Conservation (phyloP, 257 asterid species). For the Misopates orontium region DNA sequence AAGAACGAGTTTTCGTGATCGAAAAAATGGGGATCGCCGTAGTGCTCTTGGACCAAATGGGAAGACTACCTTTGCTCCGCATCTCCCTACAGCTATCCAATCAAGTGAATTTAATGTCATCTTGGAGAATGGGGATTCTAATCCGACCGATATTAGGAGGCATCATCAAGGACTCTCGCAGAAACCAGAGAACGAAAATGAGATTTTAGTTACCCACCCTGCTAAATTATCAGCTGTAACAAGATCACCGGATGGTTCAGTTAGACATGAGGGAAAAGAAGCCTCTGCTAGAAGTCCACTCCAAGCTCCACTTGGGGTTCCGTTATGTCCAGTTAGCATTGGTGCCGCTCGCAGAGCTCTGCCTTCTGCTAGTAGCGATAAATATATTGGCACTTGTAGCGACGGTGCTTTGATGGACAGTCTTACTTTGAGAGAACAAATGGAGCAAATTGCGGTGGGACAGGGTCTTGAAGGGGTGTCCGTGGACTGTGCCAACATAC, state of each 20-base stretch:
- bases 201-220: conserved; percentile 22
- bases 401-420: conserved; percentile 67
- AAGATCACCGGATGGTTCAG: conserved; percentile 44
- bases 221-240: conserved; percentile 36
- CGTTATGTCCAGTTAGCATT: conserved; percentile 59
- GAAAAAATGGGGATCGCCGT: conserved; percentile 44
- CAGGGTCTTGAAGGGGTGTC: conserved; percentile 93
- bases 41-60: conserved; percentile 52
- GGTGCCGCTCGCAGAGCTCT: conserved; percentile 62
- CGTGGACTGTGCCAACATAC: conserved; percentile 64
- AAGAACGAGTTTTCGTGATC: conserved; percentile 43
- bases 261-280: conserved; percentile 48
- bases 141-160: conserved; percentile 25
- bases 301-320: conserved; percentile 85
- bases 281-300: conserved; percentile 58
- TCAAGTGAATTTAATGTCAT: conserved; percentile 33
- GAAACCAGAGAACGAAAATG: conserved; percentile 32
- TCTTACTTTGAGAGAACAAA: conserved; percentile 60
- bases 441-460: conserved; percentile 73
- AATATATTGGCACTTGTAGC: conserved; percentile 39
- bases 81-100: conserved; percentile 28
- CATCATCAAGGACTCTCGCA: conserved; percentile 33
- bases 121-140: conserved; percentile 43
- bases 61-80: conserved; percentile 34
- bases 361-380: conserved; percentile 53